Evolutionary conservation across 345 rosid genomes (phyloP), one percentile per base, ranked within the genome.

Genomic region (Linum trigynum): DNA sequence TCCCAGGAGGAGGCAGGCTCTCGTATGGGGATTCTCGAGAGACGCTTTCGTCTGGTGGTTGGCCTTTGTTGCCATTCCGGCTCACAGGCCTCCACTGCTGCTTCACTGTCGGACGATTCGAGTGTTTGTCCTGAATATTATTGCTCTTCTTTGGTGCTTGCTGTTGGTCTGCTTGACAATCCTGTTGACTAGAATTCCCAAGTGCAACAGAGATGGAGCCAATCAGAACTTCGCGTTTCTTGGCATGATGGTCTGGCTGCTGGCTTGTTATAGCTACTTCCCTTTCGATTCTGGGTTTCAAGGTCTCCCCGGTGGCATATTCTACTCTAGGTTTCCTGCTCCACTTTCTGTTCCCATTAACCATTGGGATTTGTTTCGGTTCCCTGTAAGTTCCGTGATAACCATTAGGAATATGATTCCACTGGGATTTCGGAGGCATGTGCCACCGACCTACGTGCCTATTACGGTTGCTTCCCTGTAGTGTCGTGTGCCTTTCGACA

Each of bases 191-290:
- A 68, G 72, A 70, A 69, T 82, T 80, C 69, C 69, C 83, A 50
- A 94, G 83, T 0, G 84, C 67, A 68, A 91, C 88, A 65, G 90
- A 76, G 61, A 95, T 82, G 43, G 99, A 85, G 56, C 99, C 97
- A 69, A 91, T 84, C 72, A 89, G 71, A 71, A 95, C 83, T 82
- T 87, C 87, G 0, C 56, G 63, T 40, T 69, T 82, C 72, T 81
- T 82, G 65, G 77, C 69, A 39, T 73, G 79, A 59, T 83, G 82
- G 1, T 23, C 32, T 23, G 32, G 32, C 36, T 66, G 79, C 70
- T 76, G 81, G 70, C 45, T 71, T 64, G 75, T 66, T 23, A 23
- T 23, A 70, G 78, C 2, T 48, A 48, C 75, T 68, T 81, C 84
- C 65, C 77, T 81, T 55, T 74, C 75, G 23, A 72, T 67, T 77